Base-by-base conservation (phyloP, 768 basidiomycete genomes). In the Collybiopsis confluens region DNA sequence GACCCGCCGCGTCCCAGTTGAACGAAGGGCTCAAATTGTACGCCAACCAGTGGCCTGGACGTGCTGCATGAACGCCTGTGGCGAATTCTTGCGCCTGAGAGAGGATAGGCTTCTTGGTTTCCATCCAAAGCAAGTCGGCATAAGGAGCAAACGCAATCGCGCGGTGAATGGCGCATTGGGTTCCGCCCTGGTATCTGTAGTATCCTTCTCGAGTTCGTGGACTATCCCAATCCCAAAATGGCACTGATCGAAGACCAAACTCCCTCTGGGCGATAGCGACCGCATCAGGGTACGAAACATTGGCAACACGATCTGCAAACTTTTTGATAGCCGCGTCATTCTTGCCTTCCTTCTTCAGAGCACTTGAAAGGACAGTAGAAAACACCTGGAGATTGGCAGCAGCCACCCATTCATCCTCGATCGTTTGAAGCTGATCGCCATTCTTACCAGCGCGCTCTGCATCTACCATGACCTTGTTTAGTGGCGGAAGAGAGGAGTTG, bases 181-280 rank as follows among this genome's bases (percentile, higher is more conserved):
- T 98, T 7, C 96, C 96, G 56, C 96, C 95, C 70, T 95, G 91
- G 77, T 96, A 98, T 59, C 96, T 85, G 78, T 94, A 98, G 76
- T 83, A 98, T 38, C 96, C 96, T 69, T 98, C 96, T 55, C 95
- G 83, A 0, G 96, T 97, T 55, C 97, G 77, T 35, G 96, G 92
- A 44, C 86, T 76, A 68, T 98, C 91, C 93, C 95, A 98, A 70
- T 94, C 78, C 92, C 92, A 98, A 79, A 83, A 90, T 0, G 94
- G 93, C 26, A 83, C 80, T 43, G 56, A 71, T 65, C 73, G 81
- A 58, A 94, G 73, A 24, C 89, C 87, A 62, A 88, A 95, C 60
- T 90, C 84, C 52, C 79, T 79, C 66, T 86, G 80, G 0, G 94
- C 94, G 58, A 98, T 83, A 54, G 70, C 68, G 55, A 90, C 76